A percentile compares a stretch with the other conserved stretches of the same genome.
These are phyloP conservation scores for Xylariaceae sp. DNA, from an alignment of 2,329 filamentous ascomycete species.

Conservation along the genomic window DNA sequence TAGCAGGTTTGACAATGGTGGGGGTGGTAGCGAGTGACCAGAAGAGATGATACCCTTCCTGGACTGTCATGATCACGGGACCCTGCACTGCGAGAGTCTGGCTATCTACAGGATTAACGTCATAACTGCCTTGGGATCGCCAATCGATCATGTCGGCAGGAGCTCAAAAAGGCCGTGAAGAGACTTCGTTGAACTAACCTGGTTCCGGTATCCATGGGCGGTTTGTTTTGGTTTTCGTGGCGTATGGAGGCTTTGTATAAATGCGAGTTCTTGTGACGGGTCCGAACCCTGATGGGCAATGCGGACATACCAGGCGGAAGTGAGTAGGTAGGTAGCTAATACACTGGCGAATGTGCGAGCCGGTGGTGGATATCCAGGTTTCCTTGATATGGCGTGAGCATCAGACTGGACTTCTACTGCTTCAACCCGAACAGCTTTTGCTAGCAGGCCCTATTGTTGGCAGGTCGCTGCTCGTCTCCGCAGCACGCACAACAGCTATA, in stretches of 20 bases:
- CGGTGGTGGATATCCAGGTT: neutral
- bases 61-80: neutral
- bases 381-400: neutral
- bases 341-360: too few species aligned
- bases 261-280: too few species aligned
- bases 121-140: constrained; percentile 11
- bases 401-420: neutral
- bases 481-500: neutral
- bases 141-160: constrained; percentile 15
- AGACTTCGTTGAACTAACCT: too few species aligned
- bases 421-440: neutral
- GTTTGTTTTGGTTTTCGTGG: too few species aligned
- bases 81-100: constrained; percentile 4
- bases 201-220: too few species aligned
- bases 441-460: neutral
- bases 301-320: neutral
- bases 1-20: neutral
- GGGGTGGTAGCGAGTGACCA: constrained; percentile 7
- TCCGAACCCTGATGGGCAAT: neutral
- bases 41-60: neutral
- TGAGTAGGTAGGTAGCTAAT: too few species aligned
- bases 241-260: too few species aligned
- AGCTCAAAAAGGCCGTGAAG: too few species aligned
- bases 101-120: constrained; percentile 7
- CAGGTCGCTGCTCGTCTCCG: too few species aligned